Conservation (phyloP, 129 eudicot species). For the Ambrosia artemisiifolia region DNA sequence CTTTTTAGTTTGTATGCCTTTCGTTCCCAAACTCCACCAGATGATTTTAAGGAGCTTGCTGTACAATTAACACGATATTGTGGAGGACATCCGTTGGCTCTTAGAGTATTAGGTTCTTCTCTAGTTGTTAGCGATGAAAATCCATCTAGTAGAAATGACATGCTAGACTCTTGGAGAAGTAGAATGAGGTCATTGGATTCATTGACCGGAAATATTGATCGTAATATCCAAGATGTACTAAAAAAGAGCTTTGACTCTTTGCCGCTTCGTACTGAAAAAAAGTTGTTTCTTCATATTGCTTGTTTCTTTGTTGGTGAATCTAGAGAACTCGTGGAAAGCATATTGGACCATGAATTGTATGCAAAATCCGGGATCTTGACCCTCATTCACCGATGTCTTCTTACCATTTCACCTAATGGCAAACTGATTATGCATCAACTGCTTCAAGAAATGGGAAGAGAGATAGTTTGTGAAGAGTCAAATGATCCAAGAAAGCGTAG, state of each 20-base stretch:
- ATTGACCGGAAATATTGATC: background rate
- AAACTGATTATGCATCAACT: conserved; percentile 10
- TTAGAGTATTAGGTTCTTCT: conserved; percentile 14
- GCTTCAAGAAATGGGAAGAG: conserved; percentile 12
- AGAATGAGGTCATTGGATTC: background rate
- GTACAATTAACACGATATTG: background rate
- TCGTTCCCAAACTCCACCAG: background rate
- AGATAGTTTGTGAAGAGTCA: background rate
- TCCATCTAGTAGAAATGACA: background rate
- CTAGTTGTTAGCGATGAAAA: conserved; percentile 1
- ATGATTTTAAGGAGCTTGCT: conserved; percentile 2
- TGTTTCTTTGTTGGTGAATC: conserved; percentile 6
- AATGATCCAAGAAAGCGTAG: background rate
- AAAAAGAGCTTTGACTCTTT: conserved; percentile 8
- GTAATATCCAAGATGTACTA: background rate
- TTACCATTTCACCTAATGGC: background rate
- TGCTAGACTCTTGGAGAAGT: background rate
- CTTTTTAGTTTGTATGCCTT: conserved; percentile 11
- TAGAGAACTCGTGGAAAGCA: no score
- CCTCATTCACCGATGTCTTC: background rate
- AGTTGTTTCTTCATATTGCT: conserved; percentile 15
- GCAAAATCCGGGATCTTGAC: background rate
- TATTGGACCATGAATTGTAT: background rate
- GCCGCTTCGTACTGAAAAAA: background rate
- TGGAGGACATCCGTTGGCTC: conserved; percentile 11